Conservation (phyloP, 2,329 filamentous ascomycete species). For the Sclerotinia trifoliorum region DNA sequence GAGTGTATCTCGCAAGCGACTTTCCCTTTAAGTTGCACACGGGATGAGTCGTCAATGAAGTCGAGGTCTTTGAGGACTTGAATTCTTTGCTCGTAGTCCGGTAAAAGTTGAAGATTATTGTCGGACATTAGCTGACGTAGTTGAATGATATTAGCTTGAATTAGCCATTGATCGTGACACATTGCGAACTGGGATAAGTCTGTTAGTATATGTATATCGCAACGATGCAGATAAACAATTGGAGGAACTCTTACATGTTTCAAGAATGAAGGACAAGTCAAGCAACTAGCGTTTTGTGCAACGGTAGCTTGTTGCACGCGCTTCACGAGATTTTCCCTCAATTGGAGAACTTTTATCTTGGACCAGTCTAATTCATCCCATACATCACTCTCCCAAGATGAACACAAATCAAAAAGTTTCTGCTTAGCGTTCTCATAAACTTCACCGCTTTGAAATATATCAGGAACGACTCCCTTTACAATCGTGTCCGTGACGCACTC, state of each 20-base stretch:
- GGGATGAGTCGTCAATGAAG: conserved; percentile 83
- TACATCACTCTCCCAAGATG: conserved; percentile 67
- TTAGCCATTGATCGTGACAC: conserved; percentile 95
- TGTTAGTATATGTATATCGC: background rate
- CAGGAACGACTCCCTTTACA: conserved; percentile 57
- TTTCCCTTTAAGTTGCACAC: conserved; percentile 95
- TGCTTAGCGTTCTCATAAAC: conserved; percentile 57
- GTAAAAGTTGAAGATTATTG: conserved; percentile 91
- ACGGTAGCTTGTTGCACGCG: conserved; percentile 61
- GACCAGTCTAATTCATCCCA: conserved; percentile 86
- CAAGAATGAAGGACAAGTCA: conserved; percentile 73
- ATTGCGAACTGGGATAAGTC: conserved; percentile 69
- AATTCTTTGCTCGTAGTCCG: conserved; percentile 94
- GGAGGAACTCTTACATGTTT: conserved; percentile 69
- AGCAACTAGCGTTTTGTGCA: conserved; percentile 63
- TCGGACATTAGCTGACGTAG: conserved; percentile 89
- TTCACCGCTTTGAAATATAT: conserved; percentile 56
- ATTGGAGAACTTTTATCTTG: conserved; percentile 76
- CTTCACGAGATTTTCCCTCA: conserved; percentile 77
- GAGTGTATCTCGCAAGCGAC: conserved; percentile 98
- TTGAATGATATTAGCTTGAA: conserved; percentile 88
- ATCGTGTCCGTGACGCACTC: conserved; percentile 78
- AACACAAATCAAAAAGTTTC: conserved; percentile 66
- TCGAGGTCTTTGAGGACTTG: conserved; percentile 86
- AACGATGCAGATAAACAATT: background rate